Base-by-base conservation (phyloP, 169 alveolate species). In the Cystoisospora suis region DNA sequence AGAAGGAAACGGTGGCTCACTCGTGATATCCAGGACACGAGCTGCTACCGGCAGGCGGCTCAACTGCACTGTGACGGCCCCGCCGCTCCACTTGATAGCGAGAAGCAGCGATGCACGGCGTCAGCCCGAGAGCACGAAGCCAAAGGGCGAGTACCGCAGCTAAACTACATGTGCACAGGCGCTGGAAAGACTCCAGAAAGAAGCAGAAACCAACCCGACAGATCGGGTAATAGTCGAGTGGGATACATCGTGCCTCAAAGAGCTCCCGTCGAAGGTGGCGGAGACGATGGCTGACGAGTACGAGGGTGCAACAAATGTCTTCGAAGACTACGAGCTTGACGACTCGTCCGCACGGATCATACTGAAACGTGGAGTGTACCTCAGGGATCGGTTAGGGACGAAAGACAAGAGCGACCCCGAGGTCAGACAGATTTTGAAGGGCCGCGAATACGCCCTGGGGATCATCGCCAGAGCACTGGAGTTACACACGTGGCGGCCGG, bases 391-490 rank as follows among this genome's bases (percentile, higher is more conserved):
- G 47, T 40, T 72, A 7, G 83, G 83, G 23, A 4, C 27, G 23
- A 72, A 72, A 38, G 83, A 72, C 58, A 72, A 72, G n/a, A 42
- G 59, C 58, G 83, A 72, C 59, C 83, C 83, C 23, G 83, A 72
- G 44, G 83, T 72, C 32, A 47, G 83, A n/a, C 83, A 72, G 83
- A n/a, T 38, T 47, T 38, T 72, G 45, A 72, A 38, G 32, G 83
- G 83, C 0, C 47, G 83, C 12, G 83, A 72, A 38, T 72, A 72
- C 45, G 83, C 83, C 20, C 32, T 72, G 32, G 83, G 83, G 23
- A 42, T 72, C 83, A 72, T 72, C n/a, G 83, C 83, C 47, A 72
- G 83, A 47, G 32, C 58, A 27, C 32, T 72, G 23, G 58, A 56
- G 32, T 34, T 72, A 9, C 58, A 72, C 23, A 56, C 44, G 23